Percentiles rank a stretch among this genome's conserved stretches.
Conservation (phyloP, 805 yeast species). For the Nematodospora valgi region DNA sequence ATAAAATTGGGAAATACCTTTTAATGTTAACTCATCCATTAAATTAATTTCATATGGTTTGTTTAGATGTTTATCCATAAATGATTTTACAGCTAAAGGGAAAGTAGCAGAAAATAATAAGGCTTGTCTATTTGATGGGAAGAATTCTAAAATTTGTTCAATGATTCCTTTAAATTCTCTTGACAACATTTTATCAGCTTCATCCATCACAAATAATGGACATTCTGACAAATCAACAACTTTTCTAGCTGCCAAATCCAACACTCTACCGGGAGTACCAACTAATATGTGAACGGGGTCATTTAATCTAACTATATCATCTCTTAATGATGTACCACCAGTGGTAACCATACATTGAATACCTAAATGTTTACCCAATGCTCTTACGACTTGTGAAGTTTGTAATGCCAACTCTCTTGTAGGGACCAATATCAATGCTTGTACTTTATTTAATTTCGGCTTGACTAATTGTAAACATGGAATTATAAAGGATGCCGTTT, state of each 20-base stretch:
- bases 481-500: constrained; percentile 95
- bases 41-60: constrained; percentile 94
- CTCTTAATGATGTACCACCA: constrained; percentile 93
- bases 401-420: constrained; percentile 97
- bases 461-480: constrained; percentile 88
- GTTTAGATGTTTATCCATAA: constrained; percentile 85
- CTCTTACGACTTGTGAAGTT: constrained; percentile 95
- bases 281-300: constrained; percentile 93
- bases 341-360: constrained; percentile 96
- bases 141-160: constrained; percentile 77
- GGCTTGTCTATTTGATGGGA: constrained; percentile 72
- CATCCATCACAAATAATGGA: constrained; percentile 92
- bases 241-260: constrained; percentile 86
- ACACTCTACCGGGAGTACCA: constrained; percentile 97
- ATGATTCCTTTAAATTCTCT: constrained; percentile 85
- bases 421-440: constrained; percentile 91
- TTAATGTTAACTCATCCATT: constrained; percentile 95
- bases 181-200: constrained; percentile 95
- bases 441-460: constrained; percentile 80
- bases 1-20: constrained; percentile 95
- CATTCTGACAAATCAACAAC: constrained; percentile 86
- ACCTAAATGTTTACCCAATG: constrained; percentile 90
- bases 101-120: constrained; percentile 92
- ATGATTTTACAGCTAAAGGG: constrained; percentile 89
- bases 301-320: constrained; percentile 87